These are phyloP conservation scores for Leishmania turanica DNA, from an alignment of 208 protist genomes.

Conservation along the genomic window DNA sequence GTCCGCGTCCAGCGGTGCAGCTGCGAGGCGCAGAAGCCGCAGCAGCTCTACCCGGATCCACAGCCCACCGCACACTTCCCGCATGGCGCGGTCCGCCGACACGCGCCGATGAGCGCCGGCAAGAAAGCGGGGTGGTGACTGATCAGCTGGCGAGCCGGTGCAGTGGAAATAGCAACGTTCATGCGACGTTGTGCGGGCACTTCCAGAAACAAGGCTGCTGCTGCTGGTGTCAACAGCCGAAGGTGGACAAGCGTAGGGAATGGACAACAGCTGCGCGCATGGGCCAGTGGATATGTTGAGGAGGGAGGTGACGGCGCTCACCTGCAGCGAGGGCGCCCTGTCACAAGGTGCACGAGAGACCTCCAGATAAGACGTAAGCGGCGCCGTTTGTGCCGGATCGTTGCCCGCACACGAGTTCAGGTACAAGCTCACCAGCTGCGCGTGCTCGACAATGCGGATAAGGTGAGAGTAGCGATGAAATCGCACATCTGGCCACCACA, in stretches of 20 bases:
- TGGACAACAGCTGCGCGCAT: conserved; percentile 50
- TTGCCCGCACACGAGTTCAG: conserved; percentile 13
- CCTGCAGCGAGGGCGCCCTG: conserved; percentile 16
- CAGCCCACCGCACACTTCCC: conserved; percentile 36
- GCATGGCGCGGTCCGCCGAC: conserved; percentile 24
- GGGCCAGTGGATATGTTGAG: conserved; percentile 47
- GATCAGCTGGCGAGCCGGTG: conserved; percentile 11
- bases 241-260: conserved; percentile 31
- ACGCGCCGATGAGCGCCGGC: conserved; percentile 9
- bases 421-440: conserved; percentile 31
- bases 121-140: conserved; percentile 16
- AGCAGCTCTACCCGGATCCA: conserved; percentile 53
- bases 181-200: conserved; percentile 7
- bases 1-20: conserved; percentile 35
- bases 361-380: conserved; percentile 13
- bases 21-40: conserved; percentile 33
- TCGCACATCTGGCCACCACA: conserved; percentile 56
- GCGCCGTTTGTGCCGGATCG: neutral
- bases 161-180: conserved; percentile 1
- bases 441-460: conserved; percentile 49
- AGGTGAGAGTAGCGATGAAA: conserved; percentile 40
- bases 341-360: conserved; percentile 8
- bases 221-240: conserved; percentile 15
- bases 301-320: conserved; percentile 38
- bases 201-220: conserved; percentile 2